Percentiles rank a stretch among this genome's conserved stretches.
These are phyloP conservation scores for Eimeria sp. DNA, from an alignment of 169 alveolate genomes.

Conservation along the genomic window DNA sequence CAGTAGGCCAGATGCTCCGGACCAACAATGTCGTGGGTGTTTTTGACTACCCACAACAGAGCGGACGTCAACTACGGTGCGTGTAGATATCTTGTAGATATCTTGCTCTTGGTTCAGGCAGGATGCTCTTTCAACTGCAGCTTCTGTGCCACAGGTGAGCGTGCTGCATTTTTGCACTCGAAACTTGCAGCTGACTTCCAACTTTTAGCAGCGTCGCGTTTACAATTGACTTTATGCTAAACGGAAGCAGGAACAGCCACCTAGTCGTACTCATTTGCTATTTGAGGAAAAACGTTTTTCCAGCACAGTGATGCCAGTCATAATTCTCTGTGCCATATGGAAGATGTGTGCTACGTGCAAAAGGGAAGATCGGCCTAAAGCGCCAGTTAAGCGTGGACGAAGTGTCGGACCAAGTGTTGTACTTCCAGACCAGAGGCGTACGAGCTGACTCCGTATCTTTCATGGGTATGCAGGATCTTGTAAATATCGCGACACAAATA, in stretches of 20 bases:
- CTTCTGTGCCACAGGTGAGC: slow-evolving; percentile 91
- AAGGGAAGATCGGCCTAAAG: slow-evolving; percentile 91
- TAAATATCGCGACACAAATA: neutral
- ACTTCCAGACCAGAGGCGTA: slow-evolving; percentile 89
- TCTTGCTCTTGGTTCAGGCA: slow-evolving; percentile 81
- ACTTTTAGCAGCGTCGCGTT: neutral
- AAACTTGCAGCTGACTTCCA: neutral
- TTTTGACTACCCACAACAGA: neutral
- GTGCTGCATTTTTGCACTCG: neutral
- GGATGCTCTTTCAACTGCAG: slow-evolving; percentile 93
- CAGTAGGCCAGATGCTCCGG: neutral
- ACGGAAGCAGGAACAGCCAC: neutral
- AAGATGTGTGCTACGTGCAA: neutral
- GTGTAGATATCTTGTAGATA: neutral
- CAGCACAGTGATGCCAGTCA: neutral
- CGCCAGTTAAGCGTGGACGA: slow-evolving; percentile 93
- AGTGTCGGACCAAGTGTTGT: slow-evolving; percentile 91
- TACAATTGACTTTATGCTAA: neutral
- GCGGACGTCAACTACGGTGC: neutral
- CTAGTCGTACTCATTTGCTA: neutral
- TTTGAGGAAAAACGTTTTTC: neutral
- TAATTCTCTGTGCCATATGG: neutral
- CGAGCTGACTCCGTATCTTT: slow-evolving; percentile 91
- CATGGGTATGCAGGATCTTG: slow-evolving; percentile 88
- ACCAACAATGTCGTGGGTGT: neutral